A percentile compares a stretch with the other conserved stretches of the same genome.
Conservation (phyloP, 306 rosid species). For the Cicer pinnatifidum region DNA sequence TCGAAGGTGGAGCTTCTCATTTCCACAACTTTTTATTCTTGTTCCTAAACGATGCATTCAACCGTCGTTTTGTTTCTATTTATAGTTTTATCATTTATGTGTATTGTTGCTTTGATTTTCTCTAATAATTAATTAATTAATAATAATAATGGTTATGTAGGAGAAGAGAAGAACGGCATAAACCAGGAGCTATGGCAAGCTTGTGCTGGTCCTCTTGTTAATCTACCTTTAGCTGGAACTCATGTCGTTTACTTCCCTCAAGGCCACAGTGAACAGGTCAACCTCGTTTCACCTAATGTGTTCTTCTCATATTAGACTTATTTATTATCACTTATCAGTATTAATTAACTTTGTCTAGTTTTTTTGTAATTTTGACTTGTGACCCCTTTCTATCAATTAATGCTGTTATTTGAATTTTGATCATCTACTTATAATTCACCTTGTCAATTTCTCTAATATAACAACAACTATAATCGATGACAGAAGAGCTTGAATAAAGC, state of each 20-base stretch:
- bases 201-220: constrained; percentile 94
- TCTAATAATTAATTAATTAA: too few relatives aligned
- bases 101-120: not conserved
- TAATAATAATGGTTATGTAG: not conserved
- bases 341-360: not conserved
- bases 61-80: not conserved
- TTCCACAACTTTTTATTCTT: not conserved
- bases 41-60: not conserved
- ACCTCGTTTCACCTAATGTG: not conserved
- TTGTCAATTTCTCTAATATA: too few relatives aligned
- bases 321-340: not conserved
- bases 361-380: not conserved
- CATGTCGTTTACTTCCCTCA: constrained; percentile 95
- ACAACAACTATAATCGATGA: too few relatives aligned
- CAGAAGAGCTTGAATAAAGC: too few relatives aligned
- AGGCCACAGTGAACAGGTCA: constrained; percentile 84
- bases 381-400: too few relatives aligned
- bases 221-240: constrained; percentile 81
- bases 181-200: constrained; percentile 96
- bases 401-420: too few relatives aligned
- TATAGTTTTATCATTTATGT: not conserved
- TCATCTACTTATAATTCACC: not conserved
- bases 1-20: not conserved
- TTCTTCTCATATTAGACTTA: too few relatives aligned
- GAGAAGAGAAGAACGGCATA: constrained; percentile 70